Evolutionary conservation across 805 yeast genomes (phyloP).

Genomic region (Candida krabiensis): DNA sequence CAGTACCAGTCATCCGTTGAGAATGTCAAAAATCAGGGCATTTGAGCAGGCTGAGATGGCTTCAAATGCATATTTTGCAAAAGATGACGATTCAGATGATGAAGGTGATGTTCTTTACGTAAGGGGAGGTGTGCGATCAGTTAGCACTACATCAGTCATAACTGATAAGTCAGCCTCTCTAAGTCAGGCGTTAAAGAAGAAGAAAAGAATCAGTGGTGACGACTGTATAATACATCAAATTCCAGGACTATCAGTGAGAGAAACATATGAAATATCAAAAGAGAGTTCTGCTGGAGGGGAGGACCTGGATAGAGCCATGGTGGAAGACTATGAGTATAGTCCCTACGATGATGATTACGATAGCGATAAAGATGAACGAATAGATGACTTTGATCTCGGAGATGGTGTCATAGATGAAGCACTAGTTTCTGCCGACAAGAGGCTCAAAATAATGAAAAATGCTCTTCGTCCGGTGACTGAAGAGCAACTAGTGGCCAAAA

Average conservation of each 20-base stretch:
- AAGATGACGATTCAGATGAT: slow-evolving; percentile 20
- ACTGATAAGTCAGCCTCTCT: no score
- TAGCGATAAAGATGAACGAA: slow-evolving; percentile 9
- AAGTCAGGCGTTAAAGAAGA: no score
- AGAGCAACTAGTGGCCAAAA: slow-evolving; percentile 23
- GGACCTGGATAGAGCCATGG: slow-evolving; percentile 7
- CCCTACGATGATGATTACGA: slow-evolving; percentile 11
- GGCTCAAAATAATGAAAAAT: slow-evolving; percentile 28
- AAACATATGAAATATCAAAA: slow-evolving; percentile 9
- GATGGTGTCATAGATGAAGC: slow-evolving; percentile 9
- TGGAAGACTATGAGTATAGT: slow-evolving; percentile 8
- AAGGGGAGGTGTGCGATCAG: background rate
- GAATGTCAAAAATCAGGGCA: slow-evolving; percentile 35
- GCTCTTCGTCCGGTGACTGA: slow-evolving; percentile 27
- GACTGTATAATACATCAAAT: slow-evolving; percentile 10
- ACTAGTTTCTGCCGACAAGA: slow-evolving; percentile 21
- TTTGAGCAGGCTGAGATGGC: slow-evolving; percentile 39
- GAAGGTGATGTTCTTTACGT: slow-evolving; percentile 5
- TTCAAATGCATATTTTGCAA: slow-evolving; percentile 29
- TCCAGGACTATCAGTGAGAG: slow-evolving; percentile 14
- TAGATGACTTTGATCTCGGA: slow-evolving; percentile 3
- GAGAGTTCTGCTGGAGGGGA: slow-evolving; percentile 1
- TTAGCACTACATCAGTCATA: no score
- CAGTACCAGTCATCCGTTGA: slow-evolving; percentile 32
- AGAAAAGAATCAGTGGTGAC: no score